These are phyloP conservation scores for Xylariomycetidae sp. DNA, from an alignment of 2,329 filamentous ascomycete genomes.

Conservation along the genomic window DNA sequence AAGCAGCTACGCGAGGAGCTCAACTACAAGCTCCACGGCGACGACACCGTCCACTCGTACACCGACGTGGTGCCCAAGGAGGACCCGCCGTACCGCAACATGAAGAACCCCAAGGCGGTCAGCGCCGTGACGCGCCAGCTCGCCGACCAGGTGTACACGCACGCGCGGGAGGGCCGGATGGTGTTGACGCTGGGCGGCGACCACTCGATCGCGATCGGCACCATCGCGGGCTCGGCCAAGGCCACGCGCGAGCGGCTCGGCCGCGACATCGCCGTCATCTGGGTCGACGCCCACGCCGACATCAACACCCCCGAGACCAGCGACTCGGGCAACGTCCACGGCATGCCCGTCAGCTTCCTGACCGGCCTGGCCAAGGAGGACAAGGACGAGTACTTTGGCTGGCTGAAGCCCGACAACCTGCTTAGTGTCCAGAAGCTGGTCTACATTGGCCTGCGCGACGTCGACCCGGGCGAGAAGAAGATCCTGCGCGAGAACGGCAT, in stretches of 20 bases:
- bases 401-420: constrained; percentile 69
- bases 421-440: constrained; percentile 78
- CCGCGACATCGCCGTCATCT: constrained; percentile 88
- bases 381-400: constrained; percentile 72
- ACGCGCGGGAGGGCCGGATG: constrained; percentile 76
- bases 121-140: constrained; percentile 79
- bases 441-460: constrained; percentile 92
- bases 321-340: constrained; percentile 89
- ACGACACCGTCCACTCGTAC: constrained; percentile 78
- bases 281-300: constrained; percentile 97
- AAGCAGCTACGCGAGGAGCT: constrained; percentile 78
- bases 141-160: constrained; percentile 77
- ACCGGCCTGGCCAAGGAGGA: constrained; percentile 77
- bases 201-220: constrained; percentile 94
- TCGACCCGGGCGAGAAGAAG: constrained; percentile 90
- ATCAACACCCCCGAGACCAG: constrained; percentile 95
- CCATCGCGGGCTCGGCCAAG: constrained; percentile 78
- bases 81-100: constrained; percentile 78
- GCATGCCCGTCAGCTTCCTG: constrained; percentile 93
- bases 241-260: constrained; percentile 77
- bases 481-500: constrained; percentile 83
- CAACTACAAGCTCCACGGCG: constrained; percentile 80
- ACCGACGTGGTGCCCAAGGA: constrained; percentile 61
- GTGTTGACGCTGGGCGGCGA: constrained; percentile 93
- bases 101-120: constrained; percentile 89